Evolutionary conservation across 257 asterid genomes (phyloP).

Genomic region (Rauvolfia tetraphylla): DNA sequence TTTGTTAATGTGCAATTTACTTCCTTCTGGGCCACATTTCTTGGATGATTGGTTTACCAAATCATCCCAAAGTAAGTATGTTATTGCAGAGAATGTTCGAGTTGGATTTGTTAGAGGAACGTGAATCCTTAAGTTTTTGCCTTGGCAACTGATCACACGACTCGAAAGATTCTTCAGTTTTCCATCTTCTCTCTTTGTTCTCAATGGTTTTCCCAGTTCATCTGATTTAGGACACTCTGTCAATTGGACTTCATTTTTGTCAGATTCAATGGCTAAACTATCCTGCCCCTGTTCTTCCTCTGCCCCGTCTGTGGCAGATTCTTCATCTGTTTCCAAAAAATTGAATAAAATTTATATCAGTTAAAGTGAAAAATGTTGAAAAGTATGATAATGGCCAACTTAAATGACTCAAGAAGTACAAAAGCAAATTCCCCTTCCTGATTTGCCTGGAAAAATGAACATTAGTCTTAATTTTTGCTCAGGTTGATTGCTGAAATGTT

Average conservation of each 20-base stretch:
- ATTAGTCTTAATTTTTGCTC: too few relatives aligned
- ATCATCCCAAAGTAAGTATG: conserved; percentile 83
- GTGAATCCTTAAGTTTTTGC: conserved; percentile 63
- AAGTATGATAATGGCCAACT: too few relatives aligned
- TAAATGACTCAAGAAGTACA: too few relatives aligned
- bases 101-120: conserved; percentile 82
- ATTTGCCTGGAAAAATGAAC: too few relatives aligned
- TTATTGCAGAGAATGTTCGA: conserved; percentile 65
- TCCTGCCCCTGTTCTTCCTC: conserved; percentile 50
- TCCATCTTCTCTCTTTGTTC: conserved; percentile 38
- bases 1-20: conserved; percentile 54
- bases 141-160: conserved; percentile 43
- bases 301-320: conserved; percentile 33
- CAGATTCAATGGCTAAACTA: conserved; percentile 32
- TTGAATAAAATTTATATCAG: not conserved
- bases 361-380: not conserved
- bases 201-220: conserved; percentile 41
- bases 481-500: too few relatives aligned
- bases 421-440: too few relatives aligned
- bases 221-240: conserved; percentile 36
- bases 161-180: conserved; percentile 43
- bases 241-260: conserved; percentile 22
- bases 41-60: conserved; percentile 59
- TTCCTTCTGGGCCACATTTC: conserved; percentile 53
- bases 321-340: conserved; percentile 47